Evolutionary conservation across 2,329 filamentous ascomycete genomes (phyloP).

Genomic region (Thermomyces lanuginosus): DNA sequence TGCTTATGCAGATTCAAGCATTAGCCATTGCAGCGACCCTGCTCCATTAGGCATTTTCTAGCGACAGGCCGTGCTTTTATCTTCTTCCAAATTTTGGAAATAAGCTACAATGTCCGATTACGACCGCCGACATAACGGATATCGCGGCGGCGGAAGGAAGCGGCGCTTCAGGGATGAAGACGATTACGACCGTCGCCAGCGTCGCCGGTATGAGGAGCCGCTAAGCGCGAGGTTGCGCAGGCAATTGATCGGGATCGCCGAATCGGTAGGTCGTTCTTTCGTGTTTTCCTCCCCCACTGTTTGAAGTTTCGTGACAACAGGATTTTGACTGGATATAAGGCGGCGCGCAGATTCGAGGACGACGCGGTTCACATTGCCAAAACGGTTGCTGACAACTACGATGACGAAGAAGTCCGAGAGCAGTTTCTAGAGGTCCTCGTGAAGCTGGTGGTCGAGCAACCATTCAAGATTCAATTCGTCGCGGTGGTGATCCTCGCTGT

Average conservation of each 20-base stretch:
- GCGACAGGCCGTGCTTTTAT: too few relatives aligned
- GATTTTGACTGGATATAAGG: constrained; percentile 22
- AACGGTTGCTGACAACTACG: constrained; percentile 64
- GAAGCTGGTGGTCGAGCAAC: constrained; percentile 75
- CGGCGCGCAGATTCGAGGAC: constrained; percentile 60
- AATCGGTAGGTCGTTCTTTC: constrained; percentile 38
- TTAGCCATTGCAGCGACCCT: too few relatives aligned
- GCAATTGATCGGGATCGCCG: constrained; percentile 64
- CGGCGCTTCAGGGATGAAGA: constrained; percentile 69
- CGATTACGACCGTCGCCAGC: constrained; percentile 53
- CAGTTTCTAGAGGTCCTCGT: constrained; percentile 58
- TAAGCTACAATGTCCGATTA: constrained; percentile 38
- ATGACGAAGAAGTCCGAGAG: constrained; percentile 61
- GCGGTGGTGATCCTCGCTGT: constrained; percentile 66
- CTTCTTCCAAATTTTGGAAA: constrained; percentile 5
- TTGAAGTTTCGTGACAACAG: background rate
- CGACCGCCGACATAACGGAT: constrained; percentile 39
- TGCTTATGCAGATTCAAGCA: too few relatives aligned
- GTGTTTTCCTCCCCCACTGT: constrained; percentile 1
- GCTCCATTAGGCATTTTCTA: too few relatives aligned
- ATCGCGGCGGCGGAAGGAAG: constrained; percentile 43
- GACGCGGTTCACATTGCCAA: constrained; percentile 61
- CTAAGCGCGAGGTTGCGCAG: constrained; percentile 56
- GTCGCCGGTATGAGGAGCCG: constrained; percentile 59
- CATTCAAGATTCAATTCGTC: constrained; percentile 92